Evolutionary conservation across 257 asterid species (phyloP).

Genomic region (Rhazya stricta): DNA sequence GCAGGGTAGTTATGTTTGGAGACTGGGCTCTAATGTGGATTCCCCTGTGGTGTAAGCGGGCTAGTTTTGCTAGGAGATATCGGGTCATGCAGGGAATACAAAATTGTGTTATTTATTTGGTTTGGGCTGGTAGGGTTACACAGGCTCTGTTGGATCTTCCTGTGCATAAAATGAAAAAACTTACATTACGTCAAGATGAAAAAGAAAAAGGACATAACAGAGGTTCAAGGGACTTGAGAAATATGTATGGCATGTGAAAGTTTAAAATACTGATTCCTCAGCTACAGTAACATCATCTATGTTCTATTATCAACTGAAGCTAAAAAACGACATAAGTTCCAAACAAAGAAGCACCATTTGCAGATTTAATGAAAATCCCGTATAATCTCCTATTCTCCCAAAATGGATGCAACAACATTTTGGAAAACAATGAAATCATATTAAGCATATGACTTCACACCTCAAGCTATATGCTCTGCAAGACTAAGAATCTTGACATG

Average conservation of each 20-base stretch:
- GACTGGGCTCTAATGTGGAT: too few species aligned
- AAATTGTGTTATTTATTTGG: too few species aligned
- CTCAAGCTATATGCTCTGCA: slow-evolving; percentile 69
- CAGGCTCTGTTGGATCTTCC: too few species aligned
- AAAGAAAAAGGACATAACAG: background rate
- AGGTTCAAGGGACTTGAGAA: background rate
- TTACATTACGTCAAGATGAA: too few species aligned
- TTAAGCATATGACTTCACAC: background rate
- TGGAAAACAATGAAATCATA: background rate
- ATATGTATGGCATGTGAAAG: background rate
- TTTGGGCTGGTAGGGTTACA: too few species aligned
- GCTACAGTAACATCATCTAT: background rate
- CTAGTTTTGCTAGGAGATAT: too few species aligned
- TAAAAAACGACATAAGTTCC: background rate
- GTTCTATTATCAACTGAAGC: background rate
- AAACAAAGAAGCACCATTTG: background rate
- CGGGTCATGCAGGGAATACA: too few species aligned
- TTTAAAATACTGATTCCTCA: background rate
- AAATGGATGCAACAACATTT: background rate
- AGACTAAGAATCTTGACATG: slow-evolving; percentile 97
- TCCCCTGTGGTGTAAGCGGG: too few species aligned
- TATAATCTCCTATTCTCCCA: background rate
- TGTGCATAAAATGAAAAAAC: too few species aligned
- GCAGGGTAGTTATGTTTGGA: too few species aligned
- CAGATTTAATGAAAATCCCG: background rate